These are phyloP conservation scores for Elsinoe arachidis DNA, from an alignment of 2,329 filamentous ascomycete species.

Conservation along the genomic window DNA sequence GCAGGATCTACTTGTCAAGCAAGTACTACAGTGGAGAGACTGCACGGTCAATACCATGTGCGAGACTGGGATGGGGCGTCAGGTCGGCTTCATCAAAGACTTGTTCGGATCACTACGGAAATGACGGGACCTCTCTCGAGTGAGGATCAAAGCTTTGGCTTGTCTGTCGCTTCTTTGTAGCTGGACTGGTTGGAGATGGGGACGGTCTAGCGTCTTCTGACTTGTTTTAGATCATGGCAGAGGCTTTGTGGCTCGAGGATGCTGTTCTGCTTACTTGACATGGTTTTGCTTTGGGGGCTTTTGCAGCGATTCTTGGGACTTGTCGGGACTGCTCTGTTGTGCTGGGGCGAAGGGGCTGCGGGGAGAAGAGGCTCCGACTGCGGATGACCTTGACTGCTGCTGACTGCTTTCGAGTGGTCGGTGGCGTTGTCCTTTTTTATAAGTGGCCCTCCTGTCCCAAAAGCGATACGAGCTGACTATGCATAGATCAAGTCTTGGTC, in stretches of 20 bases:
- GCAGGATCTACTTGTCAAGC: neutral
- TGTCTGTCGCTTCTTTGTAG: conserved; percentile 49
- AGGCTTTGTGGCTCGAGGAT: conserved; percentile 14
- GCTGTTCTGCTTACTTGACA: conserved; percentile 7
- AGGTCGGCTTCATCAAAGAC: neutral
- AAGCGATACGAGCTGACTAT: conserved; percentile 21
- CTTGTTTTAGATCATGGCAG: conserved; percentile 16
- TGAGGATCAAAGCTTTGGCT: conserved; percentile 93
- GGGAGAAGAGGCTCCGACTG: conserved; percentile 19
- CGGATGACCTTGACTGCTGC: conserved; percentile 22
- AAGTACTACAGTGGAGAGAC: neutral
- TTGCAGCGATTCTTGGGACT: conserved; percentile 4
- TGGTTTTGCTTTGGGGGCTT: conserved; percentile 14
- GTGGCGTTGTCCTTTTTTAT: conserved; percentile 29
- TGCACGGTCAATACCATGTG: neutral
- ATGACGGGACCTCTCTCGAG: conserved; percentile 72
- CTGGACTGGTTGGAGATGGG: neutral
- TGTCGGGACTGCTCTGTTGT: conserved; percentile 9
- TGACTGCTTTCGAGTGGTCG: conserved; percentile 17
- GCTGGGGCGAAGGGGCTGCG: conserved; percentile 5
- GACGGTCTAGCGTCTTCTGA: conserved; percentile 21
- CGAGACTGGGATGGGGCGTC: neutral
- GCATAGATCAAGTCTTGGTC: neutral
- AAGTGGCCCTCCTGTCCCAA: conserved; percentile 25
- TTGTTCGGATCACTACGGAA: conserved; percentile 18